Conservation (phyloP, 2,329 filamentous ascomycete species). For the Pseudogymnoascus sp. region DNA sequence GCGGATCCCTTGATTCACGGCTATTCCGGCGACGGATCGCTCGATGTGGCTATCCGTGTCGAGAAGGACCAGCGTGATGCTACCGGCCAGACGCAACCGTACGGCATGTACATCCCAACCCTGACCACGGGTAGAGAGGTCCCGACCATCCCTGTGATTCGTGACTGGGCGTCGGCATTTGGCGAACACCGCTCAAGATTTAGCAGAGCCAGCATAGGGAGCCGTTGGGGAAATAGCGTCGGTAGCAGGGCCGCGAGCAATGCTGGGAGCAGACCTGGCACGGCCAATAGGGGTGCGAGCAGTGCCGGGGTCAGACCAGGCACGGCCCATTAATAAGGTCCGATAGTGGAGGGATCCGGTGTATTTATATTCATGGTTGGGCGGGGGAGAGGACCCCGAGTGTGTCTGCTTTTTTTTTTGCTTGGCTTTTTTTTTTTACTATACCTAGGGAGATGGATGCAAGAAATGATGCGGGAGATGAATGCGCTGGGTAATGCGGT, state of each 20-base stretch:
- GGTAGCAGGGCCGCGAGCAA: neutral
- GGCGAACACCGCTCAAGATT: neutral
- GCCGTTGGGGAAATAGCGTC: neutral
- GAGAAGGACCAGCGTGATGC: conserved; percentile 80
- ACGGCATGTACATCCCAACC: conserved; percentile 74
- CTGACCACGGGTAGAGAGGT: conserved; percentile 9
- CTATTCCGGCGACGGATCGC: conserved; percentile 46
- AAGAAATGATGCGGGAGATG: neutral
- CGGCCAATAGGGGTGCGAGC: neutral
- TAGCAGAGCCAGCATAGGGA: neutral
- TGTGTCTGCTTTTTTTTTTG: neutral
- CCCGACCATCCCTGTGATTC: neutral
- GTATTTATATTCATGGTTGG: conserved; percentile 1
- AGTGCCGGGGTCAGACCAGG: neutral
- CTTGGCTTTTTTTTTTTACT: neutral
- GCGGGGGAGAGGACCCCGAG: neutral
- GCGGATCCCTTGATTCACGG: conserved; percentile 49
- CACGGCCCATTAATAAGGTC: neutral
- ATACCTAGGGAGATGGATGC: neutral
- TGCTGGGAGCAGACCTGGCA: neutral
- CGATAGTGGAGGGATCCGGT: neutral
- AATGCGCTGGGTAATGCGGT: neutral
- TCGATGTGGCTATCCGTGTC: conserved; percentile 79
- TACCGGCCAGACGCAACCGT: conserved; percentile 69
- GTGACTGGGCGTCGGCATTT: neutral